phyloP scores from a whole-genome alignment of 2,329 filamentous ascomycete species.

The Chrysosporium queenslandicum region DNA sequence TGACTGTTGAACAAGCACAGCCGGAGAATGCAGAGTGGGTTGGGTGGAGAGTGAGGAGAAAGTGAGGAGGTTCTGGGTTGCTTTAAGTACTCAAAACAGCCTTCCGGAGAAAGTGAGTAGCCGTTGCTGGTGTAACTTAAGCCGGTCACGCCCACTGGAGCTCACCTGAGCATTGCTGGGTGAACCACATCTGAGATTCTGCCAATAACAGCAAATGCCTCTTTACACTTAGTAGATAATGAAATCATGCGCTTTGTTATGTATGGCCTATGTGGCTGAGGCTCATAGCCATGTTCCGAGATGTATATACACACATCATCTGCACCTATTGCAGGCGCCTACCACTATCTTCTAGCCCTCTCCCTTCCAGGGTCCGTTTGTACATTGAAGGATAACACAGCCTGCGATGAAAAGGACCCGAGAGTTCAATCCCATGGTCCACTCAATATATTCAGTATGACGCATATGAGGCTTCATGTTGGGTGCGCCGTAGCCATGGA shows the following conservation, averaged over 20 bases:
- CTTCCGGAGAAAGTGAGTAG: conserved; percentile 3
- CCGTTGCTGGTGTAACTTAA: not conserved
- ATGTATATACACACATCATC: no score
- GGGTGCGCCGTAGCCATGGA: no score
- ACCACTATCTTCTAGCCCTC: no score
- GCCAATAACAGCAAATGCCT: not conserved
- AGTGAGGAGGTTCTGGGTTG: not conserved
- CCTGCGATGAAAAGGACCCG: no score
- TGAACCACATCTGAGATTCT: not conserved
- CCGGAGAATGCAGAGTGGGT: not conserved
- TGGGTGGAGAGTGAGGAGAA: not conserved
- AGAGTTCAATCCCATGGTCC: no score
- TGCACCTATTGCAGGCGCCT: no score
- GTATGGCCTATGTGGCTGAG: not conserved
- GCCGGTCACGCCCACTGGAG: not conserved
- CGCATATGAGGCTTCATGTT: no score
- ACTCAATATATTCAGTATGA: no score
- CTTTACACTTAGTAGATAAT: not conserved
- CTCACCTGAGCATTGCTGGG: not conserved
- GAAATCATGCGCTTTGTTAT: not conserved
- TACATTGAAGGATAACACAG: no score
- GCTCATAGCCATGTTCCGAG: not conserved
- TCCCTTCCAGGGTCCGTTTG: no score
- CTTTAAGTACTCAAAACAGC: not conserved
- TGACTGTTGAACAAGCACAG: not conserved